Conservation (phyloP, 2,329 filamentous ascomycete genomes). For the Diplocarpon rosae region DNA sequence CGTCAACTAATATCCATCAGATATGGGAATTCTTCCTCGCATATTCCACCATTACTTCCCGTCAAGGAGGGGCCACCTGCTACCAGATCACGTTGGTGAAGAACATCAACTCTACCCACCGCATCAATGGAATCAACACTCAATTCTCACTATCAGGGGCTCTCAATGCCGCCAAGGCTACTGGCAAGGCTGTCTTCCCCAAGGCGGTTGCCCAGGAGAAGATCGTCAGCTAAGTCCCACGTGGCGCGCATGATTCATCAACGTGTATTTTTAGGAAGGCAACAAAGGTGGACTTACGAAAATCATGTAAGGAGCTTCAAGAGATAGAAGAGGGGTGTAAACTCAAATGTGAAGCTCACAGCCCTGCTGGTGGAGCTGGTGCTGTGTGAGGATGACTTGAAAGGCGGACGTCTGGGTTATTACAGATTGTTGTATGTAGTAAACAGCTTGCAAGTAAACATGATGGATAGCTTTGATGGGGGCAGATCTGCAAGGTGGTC, state of each 20-base stretch:
- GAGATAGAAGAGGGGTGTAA: slow-evolving; percentile 1
- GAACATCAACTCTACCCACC: slow-evolving; percentile 74
- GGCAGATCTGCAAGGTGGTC: too few species aligned
- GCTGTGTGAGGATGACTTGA: too few species aligned
- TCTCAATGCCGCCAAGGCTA: slow-evolving; percentile 31
- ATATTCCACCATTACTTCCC: slow-evolving; percentile 62
- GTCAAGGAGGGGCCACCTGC: slow-evolving; percentile 66
- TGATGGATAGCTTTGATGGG: too few species aligned
- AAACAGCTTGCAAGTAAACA: too few species aligned
- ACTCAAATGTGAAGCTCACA: background rate
- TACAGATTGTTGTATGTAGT: too few species aligned
- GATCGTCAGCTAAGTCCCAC: background rate
- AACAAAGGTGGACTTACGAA: background rate
- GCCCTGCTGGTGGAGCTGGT: background rate
- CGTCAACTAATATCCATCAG: slow-evolving; percentile 28
- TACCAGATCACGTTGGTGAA: slow-evolving; percentile 72
- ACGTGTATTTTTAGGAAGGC: background rate
- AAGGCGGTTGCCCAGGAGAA: slow-evolving; percentile 11
- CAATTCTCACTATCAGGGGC: slow-evolving; percentile 57
- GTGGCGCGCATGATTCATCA: background rate
- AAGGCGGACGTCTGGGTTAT: too few species aligned
- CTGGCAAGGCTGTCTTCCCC: slow-evolving; percentile 15
- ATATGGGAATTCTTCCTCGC: slow-evolving; percentile 80
- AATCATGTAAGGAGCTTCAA: background rate
- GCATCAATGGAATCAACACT: slow-evolving; percentile 57